phyloP scores from a whole-genome alignment of 169 alveolate genomes.

The Plasmodium chabaudi region DNA sequence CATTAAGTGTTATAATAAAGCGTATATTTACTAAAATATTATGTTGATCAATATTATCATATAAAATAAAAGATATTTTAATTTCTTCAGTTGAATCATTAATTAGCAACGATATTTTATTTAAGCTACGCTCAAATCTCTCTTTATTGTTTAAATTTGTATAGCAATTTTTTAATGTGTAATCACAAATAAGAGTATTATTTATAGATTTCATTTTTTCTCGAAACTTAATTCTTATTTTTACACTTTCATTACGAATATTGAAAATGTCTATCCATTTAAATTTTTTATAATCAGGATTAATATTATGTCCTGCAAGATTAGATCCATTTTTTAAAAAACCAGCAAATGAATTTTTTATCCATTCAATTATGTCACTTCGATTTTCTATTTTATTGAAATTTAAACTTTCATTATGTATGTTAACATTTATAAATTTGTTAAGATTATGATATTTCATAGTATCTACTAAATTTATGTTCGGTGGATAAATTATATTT shows the following conservation, averaged over 20 bases:
- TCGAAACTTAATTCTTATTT: slow-evolving; percentile 26
- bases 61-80: slow-evolving; percentile 63
- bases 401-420: slow-evolving; percentile 25
- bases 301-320: neutral
- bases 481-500: slow-evolving; percentile 35
- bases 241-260: slow-evolving; percentile 6
- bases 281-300: slow-evolving; percentile 5
- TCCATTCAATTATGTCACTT: slow-evolving; percentile 49
- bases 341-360: slow-evolving; percentile 22
- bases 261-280: slow-evolving; percentile 40
- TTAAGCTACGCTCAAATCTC: neutral
- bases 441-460: slow-evolving; percentile 35
- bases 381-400: slow-evolving; percentile 34
- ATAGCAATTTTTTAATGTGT: slow-evolving; percentile 18
- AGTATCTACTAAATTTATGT: slow-evolving; percentile 4
- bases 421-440: slow-evolving; percentile 35
- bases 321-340: slow-evolving; percentile 24
- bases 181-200: slow-evolving; percentile 26
- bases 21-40: slow-evolving; percentile 36
- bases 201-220: slow-evolving; percentile 23
- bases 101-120: slow-evolving; percentile 27
- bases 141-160: slow-evolving; percentile 5
- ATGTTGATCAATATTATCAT: slow-evolving; percentile 30
- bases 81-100: slow-evolving; percentile 37
- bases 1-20: slow-evolving; percentile 48